These are phyloP conservation scores for Dictyostelium firmibasis DNA, from an alignment of 78 protist species.

Conservation along the genomic window DNA sequence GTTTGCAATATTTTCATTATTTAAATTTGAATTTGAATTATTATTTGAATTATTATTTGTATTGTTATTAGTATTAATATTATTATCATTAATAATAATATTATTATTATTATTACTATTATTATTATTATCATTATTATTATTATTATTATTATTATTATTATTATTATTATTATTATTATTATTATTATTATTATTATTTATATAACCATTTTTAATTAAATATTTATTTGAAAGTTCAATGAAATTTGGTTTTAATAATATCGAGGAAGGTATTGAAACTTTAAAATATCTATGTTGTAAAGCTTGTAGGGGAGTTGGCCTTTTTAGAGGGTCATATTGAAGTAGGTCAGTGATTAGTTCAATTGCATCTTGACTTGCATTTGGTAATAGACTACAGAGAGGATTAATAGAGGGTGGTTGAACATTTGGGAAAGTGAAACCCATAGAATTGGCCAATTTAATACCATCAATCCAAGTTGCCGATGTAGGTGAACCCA, in stretches of 20 bases:
- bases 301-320: slow-evolving; percentile 91
- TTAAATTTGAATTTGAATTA: background rate
- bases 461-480: slow-evolving; percentile 90
- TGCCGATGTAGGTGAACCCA: slow-evolving; percentile 92
- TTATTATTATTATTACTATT: background rate
- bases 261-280: background rate
- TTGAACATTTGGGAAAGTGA: slow-evolving; percentile 86
- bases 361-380: slow-evolving; percentile 90
- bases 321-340: slow-evolving; percentile 94
- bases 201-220: slow-evolving; percentile 32
- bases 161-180: background rate
- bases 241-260: slow-evolving; percentile 8
- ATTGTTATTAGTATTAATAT: background rate
- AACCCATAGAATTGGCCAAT: slow-evolving; percentile 84
- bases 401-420: slow-evolving; percentile 76
- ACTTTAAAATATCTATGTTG: slow-evolving; percentile 91
- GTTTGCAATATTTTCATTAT: background rate
- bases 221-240: background rate
- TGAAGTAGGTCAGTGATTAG: slow-evolving; percentile 86
- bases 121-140: background rate
- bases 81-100: background rate
- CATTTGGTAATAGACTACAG: slow-evolving; percentile 76
- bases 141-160: background rate
- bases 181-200: background rate
- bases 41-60: background rate